phyloP scores from a whole-genome alignment of 345 rosid genomes.

The Adansonia digitata region DNA sequence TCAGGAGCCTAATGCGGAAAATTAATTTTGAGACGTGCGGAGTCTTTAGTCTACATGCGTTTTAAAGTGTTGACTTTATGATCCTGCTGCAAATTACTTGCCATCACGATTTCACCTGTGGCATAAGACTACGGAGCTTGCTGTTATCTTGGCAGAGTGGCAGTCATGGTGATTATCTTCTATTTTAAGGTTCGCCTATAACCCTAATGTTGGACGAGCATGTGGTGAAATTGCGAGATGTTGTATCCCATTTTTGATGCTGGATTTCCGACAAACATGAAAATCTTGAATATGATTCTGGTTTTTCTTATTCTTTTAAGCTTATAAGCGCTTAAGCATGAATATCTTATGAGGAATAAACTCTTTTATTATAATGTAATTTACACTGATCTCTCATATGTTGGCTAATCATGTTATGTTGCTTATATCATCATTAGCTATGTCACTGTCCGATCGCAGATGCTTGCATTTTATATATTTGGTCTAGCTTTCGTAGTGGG shows the following conservation, averaged over 20 bases:
- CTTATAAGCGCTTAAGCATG: not conserved
- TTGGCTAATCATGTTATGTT: not conserved
- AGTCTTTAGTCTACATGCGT: conserved; percentile 2
- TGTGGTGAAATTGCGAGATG: not conserved
- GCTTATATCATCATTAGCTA: not conserved
- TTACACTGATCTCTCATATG: not conserved
- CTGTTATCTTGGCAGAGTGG: not conserved
- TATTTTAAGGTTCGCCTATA: not conserved
- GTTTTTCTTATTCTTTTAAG: not conserved
- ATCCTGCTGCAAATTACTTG: not conserved
- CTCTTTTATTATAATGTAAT: not conserved
- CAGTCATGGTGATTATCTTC: too few species aligned
- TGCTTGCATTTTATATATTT: not conserved
- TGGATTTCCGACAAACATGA: too few species aligned
- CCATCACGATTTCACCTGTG: not conserved
- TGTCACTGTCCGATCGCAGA: not conserved
- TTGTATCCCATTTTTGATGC: not conserved
- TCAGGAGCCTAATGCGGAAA: not conserved
- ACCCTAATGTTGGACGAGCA: not conserved
- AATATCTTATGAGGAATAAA: not conserved
- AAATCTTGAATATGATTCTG: not conserved
- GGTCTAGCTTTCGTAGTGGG: not conserved
- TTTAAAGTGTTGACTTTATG: not conserved
- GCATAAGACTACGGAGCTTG: not conserved
- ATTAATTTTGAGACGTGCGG: not conserved